These are phyloP conservation scores for Xerocomus brunneocitrinus DNA, from an alignment of 768 basidiomycete species.

Conservation along the genomic window DNA sequence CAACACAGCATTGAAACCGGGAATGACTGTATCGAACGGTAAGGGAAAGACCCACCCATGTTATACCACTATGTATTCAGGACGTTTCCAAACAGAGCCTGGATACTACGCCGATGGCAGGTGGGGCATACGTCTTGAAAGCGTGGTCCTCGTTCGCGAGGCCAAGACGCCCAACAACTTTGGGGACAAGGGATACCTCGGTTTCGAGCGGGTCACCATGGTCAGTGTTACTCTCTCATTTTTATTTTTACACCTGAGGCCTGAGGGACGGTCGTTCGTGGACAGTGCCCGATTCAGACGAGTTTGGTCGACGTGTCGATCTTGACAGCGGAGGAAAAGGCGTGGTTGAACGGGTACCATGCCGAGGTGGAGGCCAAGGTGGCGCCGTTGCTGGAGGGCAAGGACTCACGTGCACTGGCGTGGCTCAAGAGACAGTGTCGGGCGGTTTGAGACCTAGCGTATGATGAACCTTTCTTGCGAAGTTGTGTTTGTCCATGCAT, in stretches of 20 bases:
- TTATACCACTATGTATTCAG: neutral
- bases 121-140: constrained; percentile 93
- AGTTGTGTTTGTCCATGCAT: neutral
- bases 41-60: neutral
- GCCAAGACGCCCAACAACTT: constrained; percentile 73
- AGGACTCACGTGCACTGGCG: constrained; percentile 28
- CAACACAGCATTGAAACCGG: constrained; percentile 64
- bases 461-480: neutral
- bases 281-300: constrained; percentile 78
- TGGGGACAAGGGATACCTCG: constrained; percentile 75
- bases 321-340: constrained; percentile 60
- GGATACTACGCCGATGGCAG: constrained; percentile 89
- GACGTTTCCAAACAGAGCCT: constrained; percentile 50
- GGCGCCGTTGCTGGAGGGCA: constrained; percentile 46
- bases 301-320: constrained; percentile 67
- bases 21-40: constrained; percentile 90
- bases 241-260: neutral
- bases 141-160: constrained; percentile 72
- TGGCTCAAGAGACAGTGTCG: constrained; percentile 22
- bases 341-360: constrained; percentile 87
- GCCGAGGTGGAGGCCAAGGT: constrained; percentile 55
- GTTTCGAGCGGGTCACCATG: constrained; percentile 85
- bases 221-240: constrained; percentile 39
- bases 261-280: neutral
- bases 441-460: neutral